These are phyloP conservation scores for Phialocephala subalpina DNA, from an alignment of 2,329 filamentous ascomycete genomes.

Conservation along the genomic window DNA sequence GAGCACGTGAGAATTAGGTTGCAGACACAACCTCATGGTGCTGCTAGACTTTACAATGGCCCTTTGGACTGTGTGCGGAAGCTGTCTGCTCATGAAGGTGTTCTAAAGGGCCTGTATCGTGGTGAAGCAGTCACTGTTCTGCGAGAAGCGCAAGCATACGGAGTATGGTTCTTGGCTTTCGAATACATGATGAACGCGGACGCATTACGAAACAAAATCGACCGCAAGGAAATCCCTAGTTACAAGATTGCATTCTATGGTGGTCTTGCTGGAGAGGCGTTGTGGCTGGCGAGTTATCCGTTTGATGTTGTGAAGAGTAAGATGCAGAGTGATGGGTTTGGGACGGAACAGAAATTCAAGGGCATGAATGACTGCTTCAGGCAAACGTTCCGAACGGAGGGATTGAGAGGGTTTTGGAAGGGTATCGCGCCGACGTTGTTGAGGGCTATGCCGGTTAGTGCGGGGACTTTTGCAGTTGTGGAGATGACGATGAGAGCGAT, in stretches of 20 bases:
- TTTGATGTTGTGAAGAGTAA: constrained; percentile 99
- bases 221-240: constrained; percentile 79
- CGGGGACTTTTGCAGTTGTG: constrained; percentile 93
- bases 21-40: constrained; percentile 94
- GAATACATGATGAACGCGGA: constrained; percentile 97
- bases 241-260: constrained; percentile 93
- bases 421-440: constrained; percentile 89
- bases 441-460: constrained; percentile 96
- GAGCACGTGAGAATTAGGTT: constrained; percentile 97
- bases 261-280: constrained; percentile 88
- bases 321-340: constrained; percentile 98
- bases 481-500: constrained; percentile 72
- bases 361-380: constrained; percentile 90
- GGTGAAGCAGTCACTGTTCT: constrained; percentile 86
- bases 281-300: constrained; percentile 94
- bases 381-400: constrained; percentile 81
- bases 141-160: constrained; percentile 94
- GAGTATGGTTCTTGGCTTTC: constrained; percentile 92
- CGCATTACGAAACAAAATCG: constrained; percentile 77
- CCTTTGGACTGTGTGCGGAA: constrained; percentile 92
- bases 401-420: constrained; percentile 89
- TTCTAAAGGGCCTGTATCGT: constrained; percentile 81
- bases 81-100: constrained; percentile 71
- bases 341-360: constrained; percentile 72
- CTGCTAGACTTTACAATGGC: constrained; percentile 78